These are phyloP conservation scores for Alternaria sp. DNA, from an alignment of 2,329 filamentous ascomycete genomes.

Conservation along the genomic window DNA sequence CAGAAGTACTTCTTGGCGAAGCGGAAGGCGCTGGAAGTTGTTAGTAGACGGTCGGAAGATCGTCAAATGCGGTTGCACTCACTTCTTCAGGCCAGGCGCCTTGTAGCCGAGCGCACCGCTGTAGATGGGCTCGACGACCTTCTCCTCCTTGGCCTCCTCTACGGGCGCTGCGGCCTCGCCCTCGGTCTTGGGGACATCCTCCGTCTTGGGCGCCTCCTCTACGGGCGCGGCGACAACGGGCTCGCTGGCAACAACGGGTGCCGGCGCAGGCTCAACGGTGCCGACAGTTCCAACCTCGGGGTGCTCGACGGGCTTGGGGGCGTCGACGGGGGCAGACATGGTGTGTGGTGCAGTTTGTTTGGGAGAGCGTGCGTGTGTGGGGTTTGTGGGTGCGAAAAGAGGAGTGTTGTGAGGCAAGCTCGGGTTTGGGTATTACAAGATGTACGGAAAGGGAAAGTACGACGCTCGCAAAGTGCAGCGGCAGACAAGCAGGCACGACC, in stretches of 20 bases:
- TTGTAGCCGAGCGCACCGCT: constrained; percentile 91
- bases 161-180: constrained; percentile 34
- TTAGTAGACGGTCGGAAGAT: constrained; percentile 12
- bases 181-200: constrained; percentile 49
- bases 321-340: constrained; percentile 72
- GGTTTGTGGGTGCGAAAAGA: constrained; percentile 19
- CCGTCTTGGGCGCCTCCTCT: constrained; percentile 53
- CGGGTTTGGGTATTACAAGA: constrained; percentile 43
- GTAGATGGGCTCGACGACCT: constrained; percentile 69
- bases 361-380: constrained; percentile 8
- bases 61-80: constrained; percentile 52
- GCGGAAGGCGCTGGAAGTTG: constrained; percentile 73
- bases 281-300: constrained; percentile 42
- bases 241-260: constrained; percentile 44
- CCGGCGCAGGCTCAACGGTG: constrained; percentile 43
- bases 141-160: constrained; percentile 55
- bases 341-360: constrained; percentile 13
- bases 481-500: constrained; percentile 38
- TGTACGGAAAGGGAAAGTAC: constrained; percentile 37
- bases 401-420: constrained; percentile 30
- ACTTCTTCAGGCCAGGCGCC: constrained; percentile 89
- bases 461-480: constrained; percentile 38
- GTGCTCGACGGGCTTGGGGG: constrained; percentile 70
- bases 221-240: constrained; percentile 47
- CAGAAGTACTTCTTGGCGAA: constrained; percentile 91